phyloP scores from a whole-genome alignment of 2,329 filamentous ascomycete genomes.

The Chrysoporthe austroafricana region DNA sequence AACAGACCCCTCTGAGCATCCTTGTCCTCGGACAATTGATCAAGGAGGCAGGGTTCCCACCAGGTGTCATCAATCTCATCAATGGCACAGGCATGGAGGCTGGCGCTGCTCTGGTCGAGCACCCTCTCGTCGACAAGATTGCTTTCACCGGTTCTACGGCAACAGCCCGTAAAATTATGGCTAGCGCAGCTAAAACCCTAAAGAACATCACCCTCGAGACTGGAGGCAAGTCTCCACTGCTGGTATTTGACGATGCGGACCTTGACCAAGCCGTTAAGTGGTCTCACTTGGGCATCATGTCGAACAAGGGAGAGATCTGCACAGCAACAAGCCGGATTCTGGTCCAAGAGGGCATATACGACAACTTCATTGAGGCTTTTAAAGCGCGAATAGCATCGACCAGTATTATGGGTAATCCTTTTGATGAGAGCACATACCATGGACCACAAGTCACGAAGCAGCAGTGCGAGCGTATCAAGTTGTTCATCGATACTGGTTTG shows the following conservation, averaged over 20 bases:
- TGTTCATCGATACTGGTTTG: constrained; percentile 71
- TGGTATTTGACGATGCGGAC: constrained; percentile 69
- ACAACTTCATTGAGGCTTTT: constrained; percentile 67
- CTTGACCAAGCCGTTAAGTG: constrained; percentile 69
- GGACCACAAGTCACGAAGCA: constrained; percentile 59
- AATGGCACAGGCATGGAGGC: constrained; percentile 72
- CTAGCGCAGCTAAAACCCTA: constrained; percentile 67
- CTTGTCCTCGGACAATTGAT: constrained; percentile 69
- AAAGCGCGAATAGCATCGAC: constrained; percentile 58
- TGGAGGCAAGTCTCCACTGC: constrained; percentile 67
- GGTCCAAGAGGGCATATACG: constrained; percentile 63
- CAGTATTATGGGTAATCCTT: constrained; percentile 71
- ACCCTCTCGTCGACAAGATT: constrained; percentile 73
- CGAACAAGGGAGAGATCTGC: constrained; percentile 68
- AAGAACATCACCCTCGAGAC: constrained; percentile 71
- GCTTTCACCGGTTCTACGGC: constrained; percentile 78
- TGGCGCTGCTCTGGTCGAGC: constrained; percentile 69
- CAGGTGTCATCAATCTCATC: constrained; percentile 76
- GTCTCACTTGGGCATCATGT: constrained; percentile 56
- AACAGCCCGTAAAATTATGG: constrained; percentile 77
- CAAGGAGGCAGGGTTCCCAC: constrained; percentile 75
- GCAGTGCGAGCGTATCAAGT: constrained; percentile 68
- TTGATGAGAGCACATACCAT: constrained; percentile 70
- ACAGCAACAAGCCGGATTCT: constrained; percentile 67
- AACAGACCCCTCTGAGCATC: constrained; percentile 69